Conservation (phyloP, 495 filamentous ascomycete species). For the Annulohypoxylon nitens region DNA sequence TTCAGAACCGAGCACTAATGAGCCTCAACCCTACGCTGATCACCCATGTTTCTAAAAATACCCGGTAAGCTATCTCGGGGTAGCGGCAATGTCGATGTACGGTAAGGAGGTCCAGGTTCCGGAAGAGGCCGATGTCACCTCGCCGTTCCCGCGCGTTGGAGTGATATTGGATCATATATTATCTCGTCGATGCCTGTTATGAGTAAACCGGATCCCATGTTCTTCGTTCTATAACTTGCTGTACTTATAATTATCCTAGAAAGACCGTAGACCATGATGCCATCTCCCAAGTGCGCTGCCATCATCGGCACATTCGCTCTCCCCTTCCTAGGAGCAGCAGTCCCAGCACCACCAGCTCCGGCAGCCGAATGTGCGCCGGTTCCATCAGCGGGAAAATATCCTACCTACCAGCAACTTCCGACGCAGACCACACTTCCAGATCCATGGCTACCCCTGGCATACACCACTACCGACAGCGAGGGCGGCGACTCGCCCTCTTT, state of each 20-base stretch:
- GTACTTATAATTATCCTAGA: not conserved
- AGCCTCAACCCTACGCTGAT: constrained; percentile 19
- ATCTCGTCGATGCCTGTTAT: constrained; percentile 4
- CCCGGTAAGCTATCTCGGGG: constrained; percentile 40
- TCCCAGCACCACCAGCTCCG: constrained; percentile 34
- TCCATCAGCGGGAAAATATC: constrained; percentile 54
- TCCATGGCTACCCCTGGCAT: constrained; percentile 64
- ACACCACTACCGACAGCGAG: constrained; percentile 57
- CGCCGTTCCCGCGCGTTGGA: constrained; percentile 16
- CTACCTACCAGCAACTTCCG: constrained; percentile 58
- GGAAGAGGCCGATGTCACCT: constrained; percentile 42
- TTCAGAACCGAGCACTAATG: not conserved
- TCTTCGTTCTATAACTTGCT: not conserved
- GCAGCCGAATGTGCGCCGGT: constrained; percentile 51
- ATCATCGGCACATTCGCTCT: constrained; percentile 29
- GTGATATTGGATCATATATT: constrained; percentile 34
- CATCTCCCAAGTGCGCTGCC: constrained; percentile 29
- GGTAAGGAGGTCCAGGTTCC: constrained; percentile 45
- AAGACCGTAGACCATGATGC: constrained; percentile 24
- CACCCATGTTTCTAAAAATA: constrained; percentile 33
- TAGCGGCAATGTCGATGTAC: constrained; percentile 45
- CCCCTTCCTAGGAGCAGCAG: constrained; percentile 27
- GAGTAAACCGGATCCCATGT: not conserved
- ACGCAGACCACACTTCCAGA: constrained; percentile 61
- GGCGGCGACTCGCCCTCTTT: constrained; percentile 47